Conservation (phyloP, 2,329 filamentous ascomycete species). For the Pseudogymnoascus pannorum region DNA sequence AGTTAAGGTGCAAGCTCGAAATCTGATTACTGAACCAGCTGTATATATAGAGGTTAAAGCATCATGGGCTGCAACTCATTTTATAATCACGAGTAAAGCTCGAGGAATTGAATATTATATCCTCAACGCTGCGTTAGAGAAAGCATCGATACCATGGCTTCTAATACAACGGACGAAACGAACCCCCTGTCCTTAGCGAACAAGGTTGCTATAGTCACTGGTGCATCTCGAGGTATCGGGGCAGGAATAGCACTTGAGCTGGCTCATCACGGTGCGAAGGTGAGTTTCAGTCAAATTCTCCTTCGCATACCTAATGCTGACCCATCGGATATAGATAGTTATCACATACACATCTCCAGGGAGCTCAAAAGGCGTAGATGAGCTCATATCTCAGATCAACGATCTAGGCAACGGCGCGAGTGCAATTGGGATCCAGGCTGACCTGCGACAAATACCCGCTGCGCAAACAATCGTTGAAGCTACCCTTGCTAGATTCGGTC, state of each 20-base stretch:
- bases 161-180: neutral
- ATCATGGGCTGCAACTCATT: too few species aligned
- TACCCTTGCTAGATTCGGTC: slow-evolving; percentile 18
- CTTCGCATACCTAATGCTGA: too few species aligned
- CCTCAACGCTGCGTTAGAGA: neutral
- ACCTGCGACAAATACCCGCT: too few species aligned
- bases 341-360: too few species aligned
- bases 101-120: neutral
- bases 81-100: neutral
- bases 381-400: too few species aligned
- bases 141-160: neutral
- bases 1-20: too few species aligned
- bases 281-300: slow-evolving; percentile 9
- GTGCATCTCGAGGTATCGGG: slow-evolving; percentile 43
- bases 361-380: too few species aligned
- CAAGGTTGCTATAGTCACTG: slow-evolving; percentile 41
- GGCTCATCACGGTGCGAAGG: slow-evolving; percentile 39
- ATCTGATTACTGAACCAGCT: too few species aligned
- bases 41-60: too few species aligned
- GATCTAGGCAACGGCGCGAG: too few species aligned
- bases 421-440: too few species aligned
- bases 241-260: slow-evolving; percentile 40
- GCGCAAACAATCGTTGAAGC: slow-evolving; percentile 15
- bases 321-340: too few species aligned
- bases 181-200: slow-evolving; percentile 12